These are phyloP conservation scores for Beauveria pseudobassiana DNA, from an alignment of 2,329 filamentous ascomycete species.

Conservation along the genomic window DNA sequence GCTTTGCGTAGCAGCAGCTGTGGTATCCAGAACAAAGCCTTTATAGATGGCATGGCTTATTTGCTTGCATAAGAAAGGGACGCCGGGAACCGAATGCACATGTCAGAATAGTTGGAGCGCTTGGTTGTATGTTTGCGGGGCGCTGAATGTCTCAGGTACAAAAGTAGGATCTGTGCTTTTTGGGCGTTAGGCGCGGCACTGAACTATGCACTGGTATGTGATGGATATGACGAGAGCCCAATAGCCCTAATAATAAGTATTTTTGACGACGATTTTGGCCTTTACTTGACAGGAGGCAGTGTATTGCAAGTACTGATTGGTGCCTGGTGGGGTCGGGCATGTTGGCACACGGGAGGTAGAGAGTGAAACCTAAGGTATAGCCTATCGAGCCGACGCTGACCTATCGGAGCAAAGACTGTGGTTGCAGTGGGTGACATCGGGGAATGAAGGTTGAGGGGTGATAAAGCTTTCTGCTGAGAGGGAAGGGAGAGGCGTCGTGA, in stretches of 20 bases:
- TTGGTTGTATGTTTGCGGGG: background rate
- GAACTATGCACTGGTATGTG: background rate
- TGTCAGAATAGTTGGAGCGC: background rate
- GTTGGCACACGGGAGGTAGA: background rate
- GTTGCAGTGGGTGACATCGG: background rate
- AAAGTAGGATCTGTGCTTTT: constrained; percentile 1
- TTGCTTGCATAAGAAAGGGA: background rate
- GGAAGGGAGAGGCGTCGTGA: background rate
- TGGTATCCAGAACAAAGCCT: background rate
- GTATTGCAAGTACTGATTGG: background rate
- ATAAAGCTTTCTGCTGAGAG: too few relatives aligned
- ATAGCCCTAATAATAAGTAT: too few relatives aligned
- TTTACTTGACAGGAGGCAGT: too few relatives aligned
- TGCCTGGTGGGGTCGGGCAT: background rate
- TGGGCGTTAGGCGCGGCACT: background rate
- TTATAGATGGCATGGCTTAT: background rate
- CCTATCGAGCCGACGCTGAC: background rate
- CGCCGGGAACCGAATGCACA: too few relatives aligned
- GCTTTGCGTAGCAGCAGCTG: background rate
- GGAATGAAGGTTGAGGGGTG: background rate
- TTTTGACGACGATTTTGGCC: background rate
- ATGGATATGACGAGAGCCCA: background rate
- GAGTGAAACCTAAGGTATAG: background rate
- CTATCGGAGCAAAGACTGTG: background rate
- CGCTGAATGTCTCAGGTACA: background rate